Conservation (phyloP, 495 filamentous ascomycete genomes). For the Neurospora tetraspora region DNA sequence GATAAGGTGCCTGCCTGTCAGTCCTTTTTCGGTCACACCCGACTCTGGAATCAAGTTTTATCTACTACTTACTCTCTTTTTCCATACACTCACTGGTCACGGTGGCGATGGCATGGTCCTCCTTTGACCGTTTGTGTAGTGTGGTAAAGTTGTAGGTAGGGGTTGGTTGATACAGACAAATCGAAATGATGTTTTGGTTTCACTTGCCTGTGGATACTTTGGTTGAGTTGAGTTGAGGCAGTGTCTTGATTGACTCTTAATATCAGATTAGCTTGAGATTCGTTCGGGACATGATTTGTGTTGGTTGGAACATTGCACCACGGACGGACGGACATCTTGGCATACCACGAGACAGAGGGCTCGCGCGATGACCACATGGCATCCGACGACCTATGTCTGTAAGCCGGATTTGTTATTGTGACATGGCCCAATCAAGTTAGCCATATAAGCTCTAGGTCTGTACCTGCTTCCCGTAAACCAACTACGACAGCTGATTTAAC, state of each 20-base stretch:
- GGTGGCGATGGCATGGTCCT: too few relatives aligned
- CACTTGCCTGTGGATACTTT: background rate
- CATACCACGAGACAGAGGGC: too few relatives aligned
- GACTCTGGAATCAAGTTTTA: background rate
- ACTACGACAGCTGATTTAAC: background rate
- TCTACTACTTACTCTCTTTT: background rate
- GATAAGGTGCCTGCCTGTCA: background rate
- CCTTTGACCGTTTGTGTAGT: too few relatives aligned
- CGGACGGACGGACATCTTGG: background rate
- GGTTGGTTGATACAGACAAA: background rate
- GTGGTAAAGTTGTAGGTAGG: too few relatives aligned
- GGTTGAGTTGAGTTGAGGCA: background rate
- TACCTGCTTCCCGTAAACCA: rapidly evolving
- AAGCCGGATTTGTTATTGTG: background rate
- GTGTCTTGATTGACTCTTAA: background rate
- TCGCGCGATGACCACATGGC: too few relatives aligned
- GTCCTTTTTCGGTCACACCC: background rate
- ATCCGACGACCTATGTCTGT: background rate
- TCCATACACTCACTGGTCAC: background rate
- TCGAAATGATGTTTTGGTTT: background rate
- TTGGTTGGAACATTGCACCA: background rate
- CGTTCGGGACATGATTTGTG: background rate
- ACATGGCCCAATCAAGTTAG: background rate
- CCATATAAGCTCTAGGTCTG: background rate
- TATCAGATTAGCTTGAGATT: background rate